Evolutionary conservation across 2,329 filamentous ascomycete species (phyloP), one percentile per base, ranked within the genome.

Genomic region (Aspergillus unguis): DNA sequence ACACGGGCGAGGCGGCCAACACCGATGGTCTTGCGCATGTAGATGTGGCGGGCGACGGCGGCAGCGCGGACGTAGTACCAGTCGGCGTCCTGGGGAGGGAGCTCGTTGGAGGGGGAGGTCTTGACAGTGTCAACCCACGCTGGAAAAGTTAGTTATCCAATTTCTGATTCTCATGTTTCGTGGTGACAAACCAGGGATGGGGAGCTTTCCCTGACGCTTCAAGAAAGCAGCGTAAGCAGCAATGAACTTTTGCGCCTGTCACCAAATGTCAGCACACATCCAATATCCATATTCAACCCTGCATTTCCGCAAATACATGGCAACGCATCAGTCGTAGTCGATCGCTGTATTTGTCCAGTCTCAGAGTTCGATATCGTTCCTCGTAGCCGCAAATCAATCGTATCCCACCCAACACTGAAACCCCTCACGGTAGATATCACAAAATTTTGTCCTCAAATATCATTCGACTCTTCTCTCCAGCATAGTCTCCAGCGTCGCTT

Each of bases 111-210:
- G 75, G 87, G 84, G 71, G 90, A 92, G 68, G 92, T 96, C 88
- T 99, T 99, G 82, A 97, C 94, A 73, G 92, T 96, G 77, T 99
- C 94, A 77, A 96, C 92, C 92, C 92, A 97, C 83, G 90, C 91
- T 95, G 48, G 38, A 42, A 40, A 17, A 23, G 41, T 52, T 36
- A 41, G 42, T 37, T 28, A 38, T 31, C 3, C n/a, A 42, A n/a
- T 10, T 27, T 40, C 3, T 28, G 25, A 10, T 11, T 41, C 8
- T 31, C 3, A 43, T 1, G 27, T 32, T n/a, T 28, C 17, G 6
- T 23, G 38, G 25, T 55, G 56, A 80, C 81, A 75, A 73, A 85
- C 82, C 83, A 77, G 84, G 84, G 68, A 86, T 85, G 70, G 82
- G 83, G 61, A 86, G 81, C 77, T 85, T 85, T 70, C 84, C 84